These are phyloP conservation scores for Neonectria sp. DNA, from an alignment of 2,329 filamentous ascomycete genomes.

Conservation along the genomic window DNA sequence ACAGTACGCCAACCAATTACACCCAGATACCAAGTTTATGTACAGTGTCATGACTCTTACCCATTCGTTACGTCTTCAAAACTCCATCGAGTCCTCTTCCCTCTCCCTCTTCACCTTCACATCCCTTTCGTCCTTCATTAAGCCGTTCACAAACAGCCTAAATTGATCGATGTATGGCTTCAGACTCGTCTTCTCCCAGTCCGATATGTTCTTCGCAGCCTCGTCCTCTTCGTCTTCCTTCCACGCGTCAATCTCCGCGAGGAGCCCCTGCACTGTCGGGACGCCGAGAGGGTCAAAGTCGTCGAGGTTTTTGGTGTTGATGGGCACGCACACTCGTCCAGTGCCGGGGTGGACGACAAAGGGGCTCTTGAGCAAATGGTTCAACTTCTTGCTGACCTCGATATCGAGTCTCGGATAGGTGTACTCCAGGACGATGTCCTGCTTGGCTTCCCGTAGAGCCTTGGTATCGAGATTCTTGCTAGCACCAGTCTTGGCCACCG, in stretches of 20 bases:
- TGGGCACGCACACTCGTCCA: conserved; percentile 94
- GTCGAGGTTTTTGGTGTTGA: conserved; percentile 81
- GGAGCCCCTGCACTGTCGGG: conserved; percentile 87
- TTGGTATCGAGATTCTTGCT: conserved; percentile 80
- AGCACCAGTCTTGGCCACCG: conserved; percentile 82
- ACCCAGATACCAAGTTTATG: conserved; percentile 35
- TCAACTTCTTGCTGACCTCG: conserved; percentile 97
- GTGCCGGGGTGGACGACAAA: conserved; percentile 98
- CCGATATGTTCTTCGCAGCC: conserved; percentile 67
- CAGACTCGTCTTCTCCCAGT: conserved; percentile 98
- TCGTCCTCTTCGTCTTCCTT: conserved; percentile 63
- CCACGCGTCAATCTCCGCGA: conserved; percentile 91
- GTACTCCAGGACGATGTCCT: conserved; percentile 97
- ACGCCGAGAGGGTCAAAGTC: conserved; percentile 89
- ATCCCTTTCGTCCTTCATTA: conserved; percentile 83
- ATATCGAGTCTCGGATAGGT: conserved; percentile 98
- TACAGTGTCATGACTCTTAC: conserved; percentile 37
- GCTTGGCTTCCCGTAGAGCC: conserved; percentile 88
- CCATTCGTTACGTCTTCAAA: conserved; percentile 53
- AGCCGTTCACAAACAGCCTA: conserved; percentile 80
- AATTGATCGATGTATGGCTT: conserved; percentile 96
- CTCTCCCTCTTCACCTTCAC: conserved; percentile 69
- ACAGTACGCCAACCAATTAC: conserved; percentile 39
- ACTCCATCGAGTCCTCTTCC: conserved; percentile 68
- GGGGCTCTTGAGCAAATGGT: conserved; percentile 96